These are phyloP conservation scores for Drechmeria coniospora DNA, from an alignment of 2,329 filamentous ascomycete species.

Conservation along the genomic window DNA sequence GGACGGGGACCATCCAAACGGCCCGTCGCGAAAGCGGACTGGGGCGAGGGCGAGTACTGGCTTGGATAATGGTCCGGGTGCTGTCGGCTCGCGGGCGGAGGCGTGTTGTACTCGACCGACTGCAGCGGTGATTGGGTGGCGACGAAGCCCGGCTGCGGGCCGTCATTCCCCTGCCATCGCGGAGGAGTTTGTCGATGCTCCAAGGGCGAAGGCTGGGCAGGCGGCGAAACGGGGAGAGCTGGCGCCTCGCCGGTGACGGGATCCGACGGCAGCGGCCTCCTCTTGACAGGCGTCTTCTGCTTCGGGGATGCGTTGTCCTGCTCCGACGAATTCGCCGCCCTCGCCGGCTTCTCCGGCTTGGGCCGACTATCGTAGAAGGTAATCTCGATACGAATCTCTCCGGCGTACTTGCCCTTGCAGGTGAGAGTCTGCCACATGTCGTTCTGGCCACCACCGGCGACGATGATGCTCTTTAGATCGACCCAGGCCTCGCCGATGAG, in stretches of 20 bases:
- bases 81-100: conserved; percentile 17
- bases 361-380: conserved; percentile 88
- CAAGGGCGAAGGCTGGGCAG: conserved; percentile 14
- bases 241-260: conserved; percentile 45
- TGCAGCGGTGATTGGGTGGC: conserved; percentile 38
- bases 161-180: conserved; percentile 27
- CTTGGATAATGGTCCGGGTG: conserved; percentile 23
- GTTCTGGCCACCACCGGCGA: conserved; percentile 78
- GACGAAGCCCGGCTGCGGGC: conserved; percentile 23
- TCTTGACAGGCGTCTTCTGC: conserved; percentile 53
- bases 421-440: conserved; percentile 83
- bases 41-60: conserved; percentile 19
- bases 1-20: conserved; percentile 13
- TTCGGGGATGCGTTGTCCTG: conserved; percentile 23
- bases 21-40: conserved; percentile 7
- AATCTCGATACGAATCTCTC: conserved; percentile 85
- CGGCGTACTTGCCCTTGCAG: conserved; percentile 88
- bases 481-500: conserved; percentile 91
- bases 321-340: conserved; percentile 34
- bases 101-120: conserved; percentile 32
- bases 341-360: conserved; percentile 55
- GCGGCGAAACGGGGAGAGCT: conserved; percentile 7
- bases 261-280: conserved; percentile 70
- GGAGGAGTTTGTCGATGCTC: conserved; percentile 31
- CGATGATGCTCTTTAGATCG: conserved; percentile 64